These are phyloP conservation scores for Pinus taeda DNA, from an alignment of 75 land plant species.

Conservation along the genomic window DNA sequence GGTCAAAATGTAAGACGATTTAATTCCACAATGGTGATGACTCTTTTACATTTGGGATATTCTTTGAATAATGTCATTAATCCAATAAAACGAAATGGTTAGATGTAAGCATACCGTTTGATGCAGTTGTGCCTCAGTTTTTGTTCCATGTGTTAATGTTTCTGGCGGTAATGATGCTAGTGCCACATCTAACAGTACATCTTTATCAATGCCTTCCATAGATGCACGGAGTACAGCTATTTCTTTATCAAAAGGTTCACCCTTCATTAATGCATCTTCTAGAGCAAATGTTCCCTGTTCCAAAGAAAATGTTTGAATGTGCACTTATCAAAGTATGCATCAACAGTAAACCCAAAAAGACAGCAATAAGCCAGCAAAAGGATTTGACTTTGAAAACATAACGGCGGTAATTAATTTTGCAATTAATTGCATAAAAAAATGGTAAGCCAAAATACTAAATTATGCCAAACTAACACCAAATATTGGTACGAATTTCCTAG, in stretches of 20 bases:
- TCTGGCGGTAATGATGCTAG: conserved; percentile 81
- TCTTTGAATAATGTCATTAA: background rate
- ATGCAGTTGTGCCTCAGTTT: conserved; percentile 59
- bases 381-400: background rate
- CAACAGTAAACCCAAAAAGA: no score
- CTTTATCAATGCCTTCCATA: conserved; percentile 59
- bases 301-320: background rate
- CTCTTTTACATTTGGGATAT: background rate
- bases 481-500: background rate
- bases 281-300: conserved; percentile 85
- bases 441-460: background rate
- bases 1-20: background rate
- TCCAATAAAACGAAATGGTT: background rate
- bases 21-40: background rate
- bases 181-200: conserved; percentile 61
- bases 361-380: no score
- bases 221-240: conserved; percentile 44
- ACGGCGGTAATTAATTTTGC: background rate
- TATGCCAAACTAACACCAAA: background rate
- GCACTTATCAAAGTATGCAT: background rate
- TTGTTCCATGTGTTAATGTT: conserved; percentile 41
- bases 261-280: conserved; percentile 84
- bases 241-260: conserved; percentile 66
- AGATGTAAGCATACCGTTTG: conserved; percentile 49
- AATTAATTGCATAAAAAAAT: background rate